A percentile compares a stretch with the other conserved stretches of the same genome.
Conservation (phyloP, 441 rosid species). For the Brassica balearica region DNA sequence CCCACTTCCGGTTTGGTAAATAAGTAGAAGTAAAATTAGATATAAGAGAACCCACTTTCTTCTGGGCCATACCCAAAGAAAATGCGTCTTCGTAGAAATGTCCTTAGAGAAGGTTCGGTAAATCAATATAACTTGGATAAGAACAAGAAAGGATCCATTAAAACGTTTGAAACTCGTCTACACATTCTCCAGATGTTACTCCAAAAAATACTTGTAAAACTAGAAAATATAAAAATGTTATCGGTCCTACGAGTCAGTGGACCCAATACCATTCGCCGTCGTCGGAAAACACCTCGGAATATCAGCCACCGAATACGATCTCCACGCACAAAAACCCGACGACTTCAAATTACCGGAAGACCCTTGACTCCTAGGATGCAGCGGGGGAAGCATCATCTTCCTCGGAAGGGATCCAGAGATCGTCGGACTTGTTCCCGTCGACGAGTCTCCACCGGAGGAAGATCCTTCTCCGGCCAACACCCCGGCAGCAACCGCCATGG, state of each 20-base stretch:
- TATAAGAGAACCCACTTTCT: too few species aligned
- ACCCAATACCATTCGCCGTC: constrained; percentile 27
- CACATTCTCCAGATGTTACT: constrained; percentile 28
- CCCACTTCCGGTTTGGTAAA: background rate
- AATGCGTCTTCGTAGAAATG: too few species aligned
- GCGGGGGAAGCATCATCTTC: constrained; percentile 58
- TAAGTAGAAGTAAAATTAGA: background rate
- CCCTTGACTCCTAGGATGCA: constrained; percentile 57
- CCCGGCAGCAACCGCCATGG: constrained; percentile 68
- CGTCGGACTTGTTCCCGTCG: constrained; percentile 47
- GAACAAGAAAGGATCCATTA: background rate
- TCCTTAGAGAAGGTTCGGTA: too few species aligned
- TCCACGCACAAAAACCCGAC: constrained; percentile 50
- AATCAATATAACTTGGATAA: too few species aligned
- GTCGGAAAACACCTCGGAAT: constrained; percentile 51
- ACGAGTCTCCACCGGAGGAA: constrained; percentile 51
- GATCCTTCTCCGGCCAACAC: constrained; percentile 58
- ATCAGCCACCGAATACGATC: constrained; percentile 68
- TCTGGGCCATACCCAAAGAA: too few species aligned
- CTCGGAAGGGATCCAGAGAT: constrained; percentile 55
- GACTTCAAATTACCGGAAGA: constrained; percentile 42
- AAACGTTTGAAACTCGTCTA: constrained; percentile 20
- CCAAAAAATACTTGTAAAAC: constrained; percentile 2
- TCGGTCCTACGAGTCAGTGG: constrained; percentile 22
- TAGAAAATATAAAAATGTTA: constrained; percentile 7